These are phyloP conservation scores for Colletotrichum chrysophilum DNA, from an alignment of 2,329 filamentous ascomycete species.

Conservation along the genomic window DNA sequence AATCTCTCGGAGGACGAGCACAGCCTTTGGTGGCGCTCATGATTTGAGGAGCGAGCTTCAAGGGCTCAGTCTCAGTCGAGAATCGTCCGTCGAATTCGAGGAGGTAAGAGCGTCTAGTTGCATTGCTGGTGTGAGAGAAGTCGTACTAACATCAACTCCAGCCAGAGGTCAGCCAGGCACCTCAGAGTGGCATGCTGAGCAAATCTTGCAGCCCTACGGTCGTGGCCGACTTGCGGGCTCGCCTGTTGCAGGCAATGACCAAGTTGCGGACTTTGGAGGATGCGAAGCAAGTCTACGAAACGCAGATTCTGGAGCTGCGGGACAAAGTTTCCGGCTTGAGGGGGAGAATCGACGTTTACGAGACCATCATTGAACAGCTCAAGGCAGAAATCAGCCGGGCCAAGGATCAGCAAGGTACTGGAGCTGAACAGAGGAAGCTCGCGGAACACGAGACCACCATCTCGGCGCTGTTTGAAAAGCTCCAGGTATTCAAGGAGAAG, in stretches of 20 bases:
- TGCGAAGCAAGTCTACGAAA: neutral
- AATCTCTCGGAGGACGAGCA: neutral
- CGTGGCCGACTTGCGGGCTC: neutral
- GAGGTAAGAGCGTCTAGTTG: neutral
- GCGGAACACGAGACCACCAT: neutral
- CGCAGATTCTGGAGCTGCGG: neutral
- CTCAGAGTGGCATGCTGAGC: neutral
- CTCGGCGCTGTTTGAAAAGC: neutral
- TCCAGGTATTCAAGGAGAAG: neutral
- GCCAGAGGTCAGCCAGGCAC: neutral
- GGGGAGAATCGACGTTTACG: neutral
- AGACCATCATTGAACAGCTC: neutral
- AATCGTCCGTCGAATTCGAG: neutral
- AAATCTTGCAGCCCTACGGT: neutral
- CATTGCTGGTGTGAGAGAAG: neutral
- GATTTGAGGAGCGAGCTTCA: neutral
- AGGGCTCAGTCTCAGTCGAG: neutral
- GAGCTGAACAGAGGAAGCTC: neutral
- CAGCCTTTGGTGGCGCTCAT: neutral
- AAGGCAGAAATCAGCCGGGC: neutral
- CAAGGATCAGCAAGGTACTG: neutral
- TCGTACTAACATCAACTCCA: neutral
- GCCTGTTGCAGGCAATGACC: neutral
- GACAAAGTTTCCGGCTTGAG: neutral
- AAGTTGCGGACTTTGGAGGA: neutral